phyloP scores from a whole-genome alignment of 495 filamentous ascomycete species.

The Penicillium steckii region DNA sequence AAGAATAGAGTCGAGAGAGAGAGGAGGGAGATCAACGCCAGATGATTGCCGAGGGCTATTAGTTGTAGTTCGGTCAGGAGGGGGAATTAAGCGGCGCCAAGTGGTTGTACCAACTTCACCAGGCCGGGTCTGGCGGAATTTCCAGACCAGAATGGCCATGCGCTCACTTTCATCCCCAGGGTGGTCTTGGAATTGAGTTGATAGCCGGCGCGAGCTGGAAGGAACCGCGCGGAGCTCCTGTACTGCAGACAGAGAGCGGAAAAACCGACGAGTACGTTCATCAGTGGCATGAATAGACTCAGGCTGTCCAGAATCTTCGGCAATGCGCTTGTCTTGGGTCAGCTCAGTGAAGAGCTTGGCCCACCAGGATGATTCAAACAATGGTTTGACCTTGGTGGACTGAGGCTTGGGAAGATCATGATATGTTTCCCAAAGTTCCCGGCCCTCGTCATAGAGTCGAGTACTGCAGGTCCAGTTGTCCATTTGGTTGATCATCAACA shows the following conservation, averaged over 20 bases:
- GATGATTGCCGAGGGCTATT: slow-evolving; percentile 36
- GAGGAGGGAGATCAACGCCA: slow-evolving; percentile 41
- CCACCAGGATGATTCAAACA: slow-evolving; percentile 53
- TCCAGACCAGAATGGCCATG: slow-evolving; percentile 54
- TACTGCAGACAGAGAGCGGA: slow-evolving; percentile 47
- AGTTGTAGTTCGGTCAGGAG: slow-evolving; percentile 36
- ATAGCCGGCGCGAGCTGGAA: slow-evolving; percentile 29
- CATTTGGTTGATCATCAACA: slow-evolving; percentile 40
- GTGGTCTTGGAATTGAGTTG: slow-evolving; percentile 30
- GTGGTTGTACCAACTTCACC: slow-evolving; percentile 49
- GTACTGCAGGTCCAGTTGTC: slow-evolving; percentile 50
- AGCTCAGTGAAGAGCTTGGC: slow-evolving; percentile 42
- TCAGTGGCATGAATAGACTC: slow-evolving; percentile 34
- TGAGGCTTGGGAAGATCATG: slow-evolving; percentile 36
- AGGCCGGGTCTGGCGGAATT: slow-evolving; percentile 46
- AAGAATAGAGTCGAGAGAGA: slow-evolving; percentile 40
- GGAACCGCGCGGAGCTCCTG: slow-evolving; percentile 48
- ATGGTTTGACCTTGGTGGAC: slow-evolving; percentile 44
- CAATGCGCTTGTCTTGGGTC: slow-evolving; percentile 39
- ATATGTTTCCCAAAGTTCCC: slow-evolving; percentile 31
- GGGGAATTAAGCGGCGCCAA: slow-evolving; percentile 51
- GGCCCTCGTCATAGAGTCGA: slow-evolving; percentile 42
- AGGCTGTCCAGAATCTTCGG: slow-evolving; percentile 36
- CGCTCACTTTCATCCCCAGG: slow-evolving; percentile 37
- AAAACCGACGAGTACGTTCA: slow-evolving; percentile 36